Percentiles rank a stretch among this genome's conserved stretches.
Evolutionary conservation across 495 filamentous ascomycete species (phyloP).

Genomic region (Aspergillus indologenus): DNA sequence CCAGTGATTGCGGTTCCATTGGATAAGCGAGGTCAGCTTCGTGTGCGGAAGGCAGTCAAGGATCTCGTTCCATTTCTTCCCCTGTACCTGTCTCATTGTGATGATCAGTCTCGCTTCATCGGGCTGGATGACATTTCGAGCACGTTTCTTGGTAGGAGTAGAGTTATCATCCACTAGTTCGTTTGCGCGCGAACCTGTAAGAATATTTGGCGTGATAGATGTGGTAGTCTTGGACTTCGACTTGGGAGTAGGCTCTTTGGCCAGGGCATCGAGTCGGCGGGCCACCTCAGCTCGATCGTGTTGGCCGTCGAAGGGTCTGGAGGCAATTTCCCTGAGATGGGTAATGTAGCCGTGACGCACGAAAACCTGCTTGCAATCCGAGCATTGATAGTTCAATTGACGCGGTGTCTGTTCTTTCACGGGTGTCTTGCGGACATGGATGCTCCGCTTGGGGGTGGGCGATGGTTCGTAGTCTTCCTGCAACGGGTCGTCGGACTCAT

Average conservation of each 20-base stretch:
- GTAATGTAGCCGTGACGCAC: constrained; percentile 12
- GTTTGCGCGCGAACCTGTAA: constrained; percentile 1
- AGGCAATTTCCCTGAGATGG: constrained; percentile 14
- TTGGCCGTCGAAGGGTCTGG: constrained; percentile 11
- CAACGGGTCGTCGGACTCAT: constrained; percentile 48
- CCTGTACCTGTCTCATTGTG: constrained; percentile 30
- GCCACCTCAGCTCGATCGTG: constrained; percentile 15
- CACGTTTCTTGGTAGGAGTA: constrained; percentile 17
- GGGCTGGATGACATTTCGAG: constrained; percentile 28
- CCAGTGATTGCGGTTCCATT: constrained; percentile 38
- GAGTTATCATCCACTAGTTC: constrained; percentile 6
- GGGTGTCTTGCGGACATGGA: constrained; percentile 26
- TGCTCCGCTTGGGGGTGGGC: constrained; percentile 25
- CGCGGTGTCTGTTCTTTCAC: constrained; percentile 8
- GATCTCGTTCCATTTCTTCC: constrained; percentile 34
- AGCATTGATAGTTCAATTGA: constrained; percentile 11
- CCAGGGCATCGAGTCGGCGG: constrained; percentile 6
- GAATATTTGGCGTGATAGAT: neutral
- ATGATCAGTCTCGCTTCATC: constrained; percentile 37
- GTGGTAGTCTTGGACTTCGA: constrained; percentile 1
- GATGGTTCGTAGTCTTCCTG: constrained; percentile 39
- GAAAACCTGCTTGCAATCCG: constrained; percentile 14
- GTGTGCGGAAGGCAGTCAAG: constrained; percentile 27
- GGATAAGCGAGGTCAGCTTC: constrained; percentile 19
- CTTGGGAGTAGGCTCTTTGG: neutral